These are phyloP conservation scores for Suhomyces xylopsoci DNA, from an alignment of 805 yeast species.

Conservation along the genomic window DNA sequence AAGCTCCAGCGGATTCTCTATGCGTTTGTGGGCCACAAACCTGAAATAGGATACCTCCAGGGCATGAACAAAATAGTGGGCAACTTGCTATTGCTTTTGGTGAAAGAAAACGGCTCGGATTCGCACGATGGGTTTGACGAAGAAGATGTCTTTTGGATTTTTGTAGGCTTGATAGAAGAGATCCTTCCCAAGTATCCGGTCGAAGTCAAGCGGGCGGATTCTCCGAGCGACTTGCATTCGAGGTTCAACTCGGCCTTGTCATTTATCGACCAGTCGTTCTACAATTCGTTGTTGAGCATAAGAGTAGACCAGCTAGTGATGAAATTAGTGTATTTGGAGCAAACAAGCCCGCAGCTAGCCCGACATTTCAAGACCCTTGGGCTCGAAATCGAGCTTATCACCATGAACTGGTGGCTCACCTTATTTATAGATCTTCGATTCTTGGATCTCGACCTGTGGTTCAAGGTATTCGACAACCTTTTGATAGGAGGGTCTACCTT, in stretches of 20 bases:
- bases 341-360: constrained; percentile 37
- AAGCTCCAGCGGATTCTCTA: constrained; percentile 46
- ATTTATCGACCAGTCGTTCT: constrained; percentile 5
- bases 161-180: constrained; percentile 47
- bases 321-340: constrained; percentile 27
- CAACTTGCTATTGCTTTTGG: constrained; percentile 34
- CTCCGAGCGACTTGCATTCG: neutral
- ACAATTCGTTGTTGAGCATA: constrained; percentile 23
- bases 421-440: constrained; percentile 46
- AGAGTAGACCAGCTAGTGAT: constrained; percentile 41
- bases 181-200: constrained; percentile 41
- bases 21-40: constrained; percentile 48
- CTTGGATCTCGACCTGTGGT: constrained; percentile 49
- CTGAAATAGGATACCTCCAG: constrained; percentile 54
- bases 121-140: constrained; percentile 16
- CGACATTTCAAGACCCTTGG: constrained; percentile 31
- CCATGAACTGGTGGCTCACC: constrained; percentile 57
- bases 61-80: constrained; percentile 64
- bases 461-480: constrained; percentile 51
- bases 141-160: constrained; percentile 55
- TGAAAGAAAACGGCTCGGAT: neutral
- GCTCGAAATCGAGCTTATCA: constrained; percentile 48
- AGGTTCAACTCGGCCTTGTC: neutral
- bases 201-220: neutral
- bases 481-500: constrained; percentile 13